These are phyloP conservation scores for Fraxinus cuspidata DNA, from an alignment of 257 asterid genomes.

Conservation along the genomic window DNA sequence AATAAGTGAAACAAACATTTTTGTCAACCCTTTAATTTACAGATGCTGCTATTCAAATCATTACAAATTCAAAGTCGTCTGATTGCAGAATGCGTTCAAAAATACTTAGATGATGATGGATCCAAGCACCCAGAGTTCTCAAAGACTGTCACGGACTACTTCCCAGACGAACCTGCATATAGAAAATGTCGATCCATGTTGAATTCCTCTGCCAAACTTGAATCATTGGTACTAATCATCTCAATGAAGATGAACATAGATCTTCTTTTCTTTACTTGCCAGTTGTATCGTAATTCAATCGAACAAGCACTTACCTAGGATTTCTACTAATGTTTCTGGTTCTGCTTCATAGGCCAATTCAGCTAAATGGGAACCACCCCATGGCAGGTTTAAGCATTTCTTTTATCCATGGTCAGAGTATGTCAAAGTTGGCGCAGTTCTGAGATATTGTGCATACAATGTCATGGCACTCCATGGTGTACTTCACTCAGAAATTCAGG, in stretches of 20 bases:
- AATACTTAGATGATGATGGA: constrained; percentile 61
- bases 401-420: constrained; percentile 73
- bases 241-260: not conserved
- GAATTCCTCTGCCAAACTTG: constrained; percentile 55
- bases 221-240: constrained; percentile 48
- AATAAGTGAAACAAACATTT: not conserved
- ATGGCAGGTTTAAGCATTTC: constrained; percentile 59
- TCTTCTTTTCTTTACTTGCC: too few relatives aligned
- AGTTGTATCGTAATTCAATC: not conserved
- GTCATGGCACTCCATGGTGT: constrained; percentile 80
- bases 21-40: not conserved
- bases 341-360: constrained; percentile 47
- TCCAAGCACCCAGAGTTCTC: constrained; percentile 45
- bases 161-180: constrained; percentile 71
- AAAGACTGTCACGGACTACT: constrained; percentile 53
- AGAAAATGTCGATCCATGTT: constrained; percentile 53
- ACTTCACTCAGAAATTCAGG: constrained; percentile 78
- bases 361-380: constrained; percentile 88
- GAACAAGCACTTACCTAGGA: not conserved
- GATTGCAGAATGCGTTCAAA: constrained; percentile 62
- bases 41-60: not conserved
- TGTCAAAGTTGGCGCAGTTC: constrained; percentile 67
- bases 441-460: constrained; percentile 65
- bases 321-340: not conserved
- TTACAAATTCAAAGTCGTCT: not conserved